Conservation (phyloP, 345 rosid genomes). For the Sisymbrium altissimum region DNA sequence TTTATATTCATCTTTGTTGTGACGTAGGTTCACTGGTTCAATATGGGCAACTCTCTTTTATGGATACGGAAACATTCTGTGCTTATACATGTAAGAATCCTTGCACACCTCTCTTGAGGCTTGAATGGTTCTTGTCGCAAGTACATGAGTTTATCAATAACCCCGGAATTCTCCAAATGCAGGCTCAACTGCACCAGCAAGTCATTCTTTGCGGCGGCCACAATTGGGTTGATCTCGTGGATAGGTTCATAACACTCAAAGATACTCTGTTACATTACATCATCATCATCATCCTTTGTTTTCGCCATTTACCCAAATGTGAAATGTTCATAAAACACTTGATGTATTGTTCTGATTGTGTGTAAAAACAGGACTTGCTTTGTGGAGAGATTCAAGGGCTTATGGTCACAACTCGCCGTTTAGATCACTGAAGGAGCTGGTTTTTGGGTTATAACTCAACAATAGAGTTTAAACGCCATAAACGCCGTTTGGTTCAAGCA, state of each 20-base stretch:
- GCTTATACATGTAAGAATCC: constrained; percentile 62
- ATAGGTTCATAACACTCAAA: constrained; percentile 47
- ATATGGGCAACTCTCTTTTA: constrained; percentile 81
- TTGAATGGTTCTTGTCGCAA: background rate
- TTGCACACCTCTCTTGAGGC: background rate
- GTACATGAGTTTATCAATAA: background rate
- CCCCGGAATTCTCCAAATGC: constrained; percentile 9
- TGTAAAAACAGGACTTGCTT: constrained; percentile 51
- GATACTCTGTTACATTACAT: background rate
- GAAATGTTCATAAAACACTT: background rate
- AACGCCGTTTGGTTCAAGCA: background rate
- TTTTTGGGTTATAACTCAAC: constrained; percentile 45
- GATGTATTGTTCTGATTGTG: background rate
- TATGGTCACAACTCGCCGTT: constrained; percentile 63
- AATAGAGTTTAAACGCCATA: background rate
- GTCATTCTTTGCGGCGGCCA: constrained; percentile 69
- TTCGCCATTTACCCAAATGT: background rate
- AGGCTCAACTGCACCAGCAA: constrained; percentile 60
- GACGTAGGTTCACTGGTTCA: constrained; percentile 77
- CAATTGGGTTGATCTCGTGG: constrained; percentile 70
- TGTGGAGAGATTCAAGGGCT: constrained; percentile 71
- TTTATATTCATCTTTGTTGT: constrained; percentile 1
- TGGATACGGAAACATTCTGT: constrained; percentile 79
- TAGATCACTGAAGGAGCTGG: constrained; percentile 60
- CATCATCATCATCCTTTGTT: background rate